These are phyloP conservation scores for Acacia acuminata DNA, from an alignment of 306 rosid species.

Conservation along the genomic window DNA sequence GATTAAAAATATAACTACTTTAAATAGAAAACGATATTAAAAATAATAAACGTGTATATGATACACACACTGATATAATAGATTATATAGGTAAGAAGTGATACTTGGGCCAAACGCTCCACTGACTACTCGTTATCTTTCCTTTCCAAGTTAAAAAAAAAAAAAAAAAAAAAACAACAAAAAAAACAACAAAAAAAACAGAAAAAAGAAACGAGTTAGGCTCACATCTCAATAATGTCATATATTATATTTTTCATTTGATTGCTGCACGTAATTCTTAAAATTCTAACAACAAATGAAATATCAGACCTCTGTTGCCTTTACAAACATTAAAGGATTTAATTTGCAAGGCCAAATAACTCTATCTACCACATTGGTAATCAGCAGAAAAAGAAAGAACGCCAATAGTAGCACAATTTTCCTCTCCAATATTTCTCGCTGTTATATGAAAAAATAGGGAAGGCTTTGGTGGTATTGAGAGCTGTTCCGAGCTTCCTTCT, in stretches of 20 bases:
- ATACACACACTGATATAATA: too few species aligned
- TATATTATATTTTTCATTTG: not conserved
- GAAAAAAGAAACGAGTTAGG: too few species aligned
- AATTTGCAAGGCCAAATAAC: not conserved
- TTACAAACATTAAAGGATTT: not conserved
- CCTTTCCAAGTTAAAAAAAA: too few species aligned
- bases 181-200: too few species aligned
- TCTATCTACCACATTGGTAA: not conserved
- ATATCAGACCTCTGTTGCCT: not conserved
- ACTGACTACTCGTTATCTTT: too few species aligned
- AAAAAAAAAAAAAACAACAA: too few species aligned
- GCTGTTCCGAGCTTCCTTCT: conserved; percentile 28
- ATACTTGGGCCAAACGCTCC: too few species aligned
- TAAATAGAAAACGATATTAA: too few species aligned
- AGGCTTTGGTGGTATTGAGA: conserved; percentile 51
- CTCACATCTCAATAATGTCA: not conserved
- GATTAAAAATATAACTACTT: too few species aligned
- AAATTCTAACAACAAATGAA: not conserved
- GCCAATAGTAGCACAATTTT: not conserved
- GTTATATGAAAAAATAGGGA: conserved; percentile 29
- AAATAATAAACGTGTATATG: too few species aligned
- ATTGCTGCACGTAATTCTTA: not conserved
- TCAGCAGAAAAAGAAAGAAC: not conserved
- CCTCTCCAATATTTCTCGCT: not conserved
- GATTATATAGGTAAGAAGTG: too few species aligned